A percentile compares a stretch with the other conserved stretches of the same genome.
phyloP scores from a whole-genome alignment of 345 rosid species.

The Theobroma cacao region DNA sequence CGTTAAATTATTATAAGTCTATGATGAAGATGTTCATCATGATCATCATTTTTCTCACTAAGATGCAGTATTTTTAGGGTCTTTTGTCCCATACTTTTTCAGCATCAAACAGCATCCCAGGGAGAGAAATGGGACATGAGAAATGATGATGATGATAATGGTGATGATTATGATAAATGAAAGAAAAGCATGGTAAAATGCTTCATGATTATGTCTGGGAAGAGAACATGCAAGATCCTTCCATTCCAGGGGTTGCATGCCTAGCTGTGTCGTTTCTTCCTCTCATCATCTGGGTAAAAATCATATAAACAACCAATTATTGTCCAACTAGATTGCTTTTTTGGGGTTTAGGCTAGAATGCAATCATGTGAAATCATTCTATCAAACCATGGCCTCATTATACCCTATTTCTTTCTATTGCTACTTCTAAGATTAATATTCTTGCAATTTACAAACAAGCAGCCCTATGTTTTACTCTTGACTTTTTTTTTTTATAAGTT shows the following conservation, averaged over 20 bases:
- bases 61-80: not conserved
- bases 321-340: not conserved
- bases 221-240: conserved; percentile 15
- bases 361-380: not conserved
- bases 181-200: conserved; percentile 12
- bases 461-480: too few relatives aligned
- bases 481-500: too few relatives aligned
- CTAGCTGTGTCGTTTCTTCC: not conserved
- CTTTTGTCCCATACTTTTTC: conserved; percentile 13
- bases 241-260: not conserved
- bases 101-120: conserved; percentile 19
- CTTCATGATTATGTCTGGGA: conserved; percentile 3
- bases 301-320: not conserved
- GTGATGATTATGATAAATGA: conserved; percentile 11
- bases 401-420: not conserved
- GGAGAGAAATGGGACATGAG: conserved; percentile 4
- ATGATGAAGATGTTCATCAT: not conserved
- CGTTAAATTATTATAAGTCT: not conserved
- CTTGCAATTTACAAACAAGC: not conserved
- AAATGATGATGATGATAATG: conserved; percentile 9
- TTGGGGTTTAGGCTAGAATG: not conserved
- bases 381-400: not conserved
- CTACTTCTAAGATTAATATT: not conserved
- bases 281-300: conserved; percentile 1
- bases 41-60: not conserved